Evolutionary conservation across 306 rosid species (phyloP).

Genomic region (Crataegus laevigata): DNA sequence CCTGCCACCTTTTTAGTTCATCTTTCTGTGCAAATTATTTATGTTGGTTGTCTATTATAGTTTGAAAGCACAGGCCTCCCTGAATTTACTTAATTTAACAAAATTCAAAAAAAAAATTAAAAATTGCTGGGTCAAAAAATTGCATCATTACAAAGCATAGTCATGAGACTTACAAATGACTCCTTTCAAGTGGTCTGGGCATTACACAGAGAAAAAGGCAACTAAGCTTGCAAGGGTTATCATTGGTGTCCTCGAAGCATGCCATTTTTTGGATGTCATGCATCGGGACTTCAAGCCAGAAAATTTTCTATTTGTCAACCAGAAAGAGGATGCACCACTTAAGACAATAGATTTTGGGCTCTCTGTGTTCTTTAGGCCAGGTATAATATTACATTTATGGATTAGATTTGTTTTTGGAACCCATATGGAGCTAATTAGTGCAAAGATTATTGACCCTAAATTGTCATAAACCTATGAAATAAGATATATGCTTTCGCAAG

Average conservation of each 20-base stretch:
- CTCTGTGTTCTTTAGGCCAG: constrained; percentile 83
- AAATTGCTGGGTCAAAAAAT: too few relatives aligned
- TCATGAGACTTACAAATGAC: too few relatives aligned
- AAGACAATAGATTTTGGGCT: constrained; percentile 95
- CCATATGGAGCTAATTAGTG: background rate
- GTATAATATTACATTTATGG: constrained; percentile 20
- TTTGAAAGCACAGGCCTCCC: too few relatives aligned
- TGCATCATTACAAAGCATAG: too few relatives aligned
- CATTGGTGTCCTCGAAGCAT: constrained; percentile 66
- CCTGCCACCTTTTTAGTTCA: too few relatives aligned
- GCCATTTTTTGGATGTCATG: constrained; percentile 92
- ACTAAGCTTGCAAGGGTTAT: constrained; percentile 77
- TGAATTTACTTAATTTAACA: too few relatives aligned
- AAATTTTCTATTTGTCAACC: constrained; percentile 64
- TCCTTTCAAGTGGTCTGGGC: constrained; percentile 29
- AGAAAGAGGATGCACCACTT: constrained; percentile 70
- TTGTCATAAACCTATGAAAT: background rate
- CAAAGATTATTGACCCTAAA: background rate
- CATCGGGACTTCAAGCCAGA: constrained; percentile 93
- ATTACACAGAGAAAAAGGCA: constrained; percentile 75
- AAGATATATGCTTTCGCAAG: background rate
- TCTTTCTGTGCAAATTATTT: too few relatives aligned
- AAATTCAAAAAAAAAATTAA: too few relatives aligned
- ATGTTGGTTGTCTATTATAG: too few relatives aligned
- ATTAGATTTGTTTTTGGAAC: background rate